A percentile compares a stretch with the other conserved stretches of the same genome.
phyloP scores from a whole-genome alignment of 2,329 filamentous ascomycete genomes.

The Hymenoscyphus infarciens region DNA sequence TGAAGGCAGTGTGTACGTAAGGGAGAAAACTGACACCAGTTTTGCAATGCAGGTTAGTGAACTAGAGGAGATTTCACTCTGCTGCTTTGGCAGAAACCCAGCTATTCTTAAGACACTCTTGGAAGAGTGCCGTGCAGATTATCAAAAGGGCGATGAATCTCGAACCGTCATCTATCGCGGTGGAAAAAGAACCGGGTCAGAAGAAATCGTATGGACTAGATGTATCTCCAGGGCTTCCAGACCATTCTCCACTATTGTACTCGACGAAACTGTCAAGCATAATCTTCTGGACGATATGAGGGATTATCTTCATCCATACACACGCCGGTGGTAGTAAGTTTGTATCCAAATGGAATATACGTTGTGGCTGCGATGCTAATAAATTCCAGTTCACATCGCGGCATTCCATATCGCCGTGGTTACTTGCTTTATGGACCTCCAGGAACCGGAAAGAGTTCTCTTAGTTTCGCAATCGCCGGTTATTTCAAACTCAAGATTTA shows the following conservation, averaged over 20 bases:
- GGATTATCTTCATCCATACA: conserved; percentile 60
- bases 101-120: conserved; percentile 59
- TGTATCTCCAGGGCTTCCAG: conserved; percentile 57
- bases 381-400: conserved; percentile 55
- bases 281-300: conserved; percentile 57
- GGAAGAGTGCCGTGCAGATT: conserved; percentile 52
- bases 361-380: not conserved
- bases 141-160: conserved; percentile 54
- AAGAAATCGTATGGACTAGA: conserved; percentile 55
- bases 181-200: conserved; percentile 39
- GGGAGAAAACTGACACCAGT: not conserved
- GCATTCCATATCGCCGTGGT: conserved; percentile 80
- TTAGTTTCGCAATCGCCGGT: conserved; percentile 67
- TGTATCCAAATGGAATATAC: not conserved
- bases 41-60: conserved; percentile 39
- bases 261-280: conserved; percentile 58
- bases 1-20: conserved; percentile 28
- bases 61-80: conserved; percentile 57
- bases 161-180: conserved; percentile 66
- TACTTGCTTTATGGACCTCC: conserved; percentile 80
- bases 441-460: conserved; percentile 73
- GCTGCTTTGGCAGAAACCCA: conserved; percentile 59
- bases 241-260: conserved; percentile 62
- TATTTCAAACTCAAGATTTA: conserved; percentile 69
- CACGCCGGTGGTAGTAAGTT: conserved; percentile 65